Evolutionary conservation across 1,284 basidiomycete species (phyloP).

Genomic region (Moniliophthora roreri): DNA sequence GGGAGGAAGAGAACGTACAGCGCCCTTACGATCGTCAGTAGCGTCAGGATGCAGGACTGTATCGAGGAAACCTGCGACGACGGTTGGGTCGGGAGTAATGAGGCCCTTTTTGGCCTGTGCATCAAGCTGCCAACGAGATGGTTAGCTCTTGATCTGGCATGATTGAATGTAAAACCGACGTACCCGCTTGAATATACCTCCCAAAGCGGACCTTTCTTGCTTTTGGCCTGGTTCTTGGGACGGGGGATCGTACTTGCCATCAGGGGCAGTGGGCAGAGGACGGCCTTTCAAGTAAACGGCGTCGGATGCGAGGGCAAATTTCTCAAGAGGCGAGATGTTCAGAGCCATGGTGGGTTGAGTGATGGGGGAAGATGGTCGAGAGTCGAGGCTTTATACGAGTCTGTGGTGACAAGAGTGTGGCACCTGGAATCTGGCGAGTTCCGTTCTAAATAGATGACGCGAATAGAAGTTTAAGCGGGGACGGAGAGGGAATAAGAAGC

Average conservation of each 20-base stretch:
- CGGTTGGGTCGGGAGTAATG: constrained; percentile 16
- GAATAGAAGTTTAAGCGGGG: no score
- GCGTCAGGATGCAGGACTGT: constrained; percentile 27
- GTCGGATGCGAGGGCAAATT: constrained; percentile 24
- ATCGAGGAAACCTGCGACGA: constrained; percentile 28
- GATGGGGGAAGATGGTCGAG: background rate
- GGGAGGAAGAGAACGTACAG: constrained; percentile 21
- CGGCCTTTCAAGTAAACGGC: constrained; percentile 26
- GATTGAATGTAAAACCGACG: background rate
- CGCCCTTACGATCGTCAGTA: constrained; percentile 35
- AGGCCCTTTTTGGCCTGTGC: constrained; percentile 15
- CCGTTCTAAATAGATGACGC: no score
- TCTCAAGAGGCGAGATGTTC: constrained; percentile 18
- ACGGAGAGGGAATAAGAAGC: no score
- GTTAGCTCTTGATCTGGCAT: background rate
- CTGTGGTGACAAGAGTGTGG: no score
- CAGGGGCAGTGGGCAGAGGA: constrained; percentile 25
- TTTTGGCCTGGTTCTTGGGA: constrained; percentile 19
- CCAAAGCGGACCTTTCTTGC: constrained; percentile 26
- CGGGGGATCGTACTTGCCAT: constrained; percentile 32
- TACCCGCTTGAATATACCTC: constrained; percentile 20
- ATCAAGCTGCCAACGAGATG: constrained; percentile 15
- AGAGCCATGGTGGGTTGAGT: background rate
- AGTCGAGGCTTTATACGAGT: no score
- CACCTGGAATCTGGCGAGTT: no score